Base-by-base conservation (phyloP, 768 basidiomycete genomes). In the Boletus pseudopeckii region DNA sequence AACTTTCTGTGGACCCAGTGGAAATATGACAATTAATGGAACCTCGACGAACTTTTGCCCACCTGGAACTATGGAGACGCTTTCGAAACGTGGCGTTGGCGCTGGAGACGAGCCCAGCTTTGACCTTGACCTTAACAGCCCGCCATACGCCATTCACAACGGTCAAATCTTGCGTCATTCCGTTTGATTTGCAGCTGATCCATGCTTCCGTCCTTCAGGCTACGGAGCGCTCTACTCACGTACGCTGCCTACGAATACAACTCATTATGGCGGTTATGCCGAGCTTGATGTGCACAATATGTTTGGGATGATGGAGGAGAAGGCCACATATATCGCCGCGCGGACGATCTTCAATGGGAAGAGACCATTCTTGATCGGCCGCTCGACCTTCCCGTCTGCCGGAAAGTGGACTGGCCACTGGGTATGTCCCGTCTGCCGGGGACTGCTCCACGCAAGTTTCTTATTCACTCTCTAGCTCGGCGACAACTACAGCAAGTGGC, bases 401-500 rank as follows among this genome's bases (percentile, higher is more conserved):
- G 86, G 87, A 17, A 83, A 74, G 61, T 88, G 85, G 84, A 77
- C 83, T 26, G 86, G 85, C 0, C 86, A 88, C 65, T 88, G 87
- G 86, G 82, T 83, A 65, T 20, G 57, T 49, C 26, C 14, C 26
- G 5, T 33, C 22, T 40, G 40, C 36, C 3, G 7, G 1, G 5
- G 14, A 7, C 5, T 7, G 37, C 20, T 24, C 2, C 1, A 14
- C 3, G 3, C 13, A 26, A 3, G 11, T 46, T 46, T 34, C 54
- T 61, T 11, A 51, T 5, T n/a, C 28, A 28, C 13, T 1, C 1
- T 34, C 10, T 24, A 85, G 84, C 77, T 90, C 24, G 88, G 90
- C 1, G 90, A 92, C 68, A 90, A 90, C 64, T 83, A 75, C 65
- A 85, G 85, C 64, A 78, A 80, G 54, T 92, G 90, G 88, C 70